Percentiles rank a stretch among this genome's conserved stretches.
Evolutionary conservation across 2,329 filamentous ascomycete species (phyloP).

Genomic region (Pestalotiopsis sp.): DNA sequence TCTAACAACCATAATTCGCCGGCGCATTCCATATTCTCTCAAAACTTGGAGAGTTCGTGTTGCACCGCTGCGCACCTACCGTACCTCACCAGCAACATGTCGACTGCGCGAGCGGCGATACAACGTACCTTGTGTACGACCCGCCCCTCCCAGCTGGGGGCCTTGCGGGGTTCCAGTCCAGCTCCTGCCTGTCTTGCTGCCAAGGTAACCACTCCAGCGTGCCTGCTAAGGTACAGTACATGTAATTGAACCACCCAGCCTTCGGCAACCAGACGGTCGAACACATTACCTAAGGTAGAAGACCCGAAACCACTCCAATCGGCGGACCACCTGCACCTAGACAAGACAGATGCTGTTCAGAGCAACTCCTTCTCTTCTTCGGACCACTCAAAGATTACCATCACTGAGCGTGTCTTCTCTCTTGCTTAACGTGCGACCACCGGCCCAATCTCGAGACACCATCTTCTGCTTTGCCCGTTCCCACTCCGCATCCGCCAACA

Average conservation of each 20-base stretch:
- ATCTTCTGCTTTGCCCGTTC: neutral
- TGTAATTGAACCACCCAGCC: neutral
- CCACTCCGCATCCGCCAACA: conserved; percentile 31
- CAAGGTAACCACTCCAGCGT: no score
- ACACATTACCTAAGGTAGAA: neutral
- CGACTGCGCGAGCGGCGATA: no score
- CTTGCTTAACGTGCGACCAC: neutral
- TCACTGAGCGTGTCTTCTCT: neutral
- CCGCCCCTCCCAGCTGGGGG: no score
- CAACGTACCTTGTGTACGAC: no score
- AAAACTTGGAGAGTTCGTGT: no score
- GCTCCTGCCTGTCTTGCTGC: no score
- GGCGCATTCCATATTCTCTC: no score
- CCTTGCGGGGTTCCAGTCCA: no score
- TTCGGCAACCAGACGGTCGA: neutral
- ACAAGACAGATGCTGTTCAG: neutral
- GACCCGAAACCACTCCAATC: neutral
- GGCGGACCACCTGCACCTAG: neutral
- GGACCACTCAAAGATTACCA: neutral
- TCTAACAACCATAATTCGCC: no score
- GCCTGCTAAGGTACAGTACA: no score
- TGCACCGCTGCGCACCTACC: no score
- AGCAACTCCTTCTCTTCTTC: neutral
- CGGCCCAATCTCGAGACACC: neutral
- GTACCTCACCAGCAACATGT: no score